Evolutionary conservation across 2,329 filamentous ascomycete genomes (phyloP).

Genomic region (Colletotrichum lentis): DNA sequence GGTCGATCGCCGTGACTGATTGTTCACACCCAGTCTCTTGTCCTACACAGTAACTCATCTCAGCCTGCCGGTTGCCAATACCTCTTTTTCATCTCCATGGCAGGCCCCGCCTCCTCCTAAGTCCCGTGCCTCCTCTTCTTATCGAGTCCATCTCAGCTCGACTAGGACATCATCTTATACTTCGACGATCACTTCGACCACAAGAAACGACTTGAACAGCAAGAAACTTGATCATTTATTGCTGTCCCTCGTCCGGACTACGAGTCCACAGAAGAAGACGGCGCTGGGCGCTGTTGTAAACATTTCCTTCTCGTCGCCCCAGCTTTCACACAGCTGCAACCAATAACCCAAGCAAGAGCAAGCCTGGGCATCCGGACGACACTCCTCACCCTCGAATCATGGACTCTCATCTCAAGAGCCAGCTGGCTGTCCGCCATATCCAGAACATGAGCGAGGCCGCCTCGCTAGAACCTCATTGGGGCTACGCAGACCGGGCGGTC

Average conservation of each 20-base stretch:
- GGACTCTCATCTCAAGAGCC: constrained; percentile 24
- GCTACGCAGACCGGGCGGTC: constrained; percentile 55
- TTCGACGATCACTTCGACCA: neutral
- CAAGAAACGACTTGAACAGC: neutral
- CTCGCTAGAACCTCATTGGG: constrained; percentile 55
- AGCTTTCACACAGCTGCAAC: neutral
- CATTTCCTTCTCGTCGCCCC: neutral
- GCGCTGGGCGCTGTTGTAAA: constrained; percentile 14
- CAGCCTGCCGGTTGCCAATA: neutral
- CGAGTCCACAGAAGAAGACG: neutral
- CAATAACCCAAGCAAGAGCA: neutral
- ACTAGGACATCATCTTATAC: too few species aligned
- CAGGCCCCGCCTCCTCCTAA: neutral
- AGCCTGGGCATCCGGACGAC: neutral
- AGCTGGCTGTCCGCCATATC: constrained; percentile 45
- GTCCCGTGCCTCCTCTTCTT: neutral
- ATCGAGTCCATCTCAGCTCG: neutral
- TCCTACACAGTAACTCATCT: neutral
- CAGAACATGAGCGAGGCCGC: constrained; percentile 52
- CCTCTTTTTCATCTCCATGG: neutral
- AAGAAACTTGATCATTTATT: neutral
- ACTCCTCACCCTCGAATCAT: constrained; percentile 15
- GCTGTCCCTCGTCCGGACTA: neutral
- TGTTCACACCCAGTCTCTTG: neutral
- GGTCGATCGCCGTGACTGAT: neutral